Evolutionary conservation across 352 stramenopile species (phyloP), one percentile per base, ranked within the genome.

Genomic region (Globisporangium apiculatum): DNA sequence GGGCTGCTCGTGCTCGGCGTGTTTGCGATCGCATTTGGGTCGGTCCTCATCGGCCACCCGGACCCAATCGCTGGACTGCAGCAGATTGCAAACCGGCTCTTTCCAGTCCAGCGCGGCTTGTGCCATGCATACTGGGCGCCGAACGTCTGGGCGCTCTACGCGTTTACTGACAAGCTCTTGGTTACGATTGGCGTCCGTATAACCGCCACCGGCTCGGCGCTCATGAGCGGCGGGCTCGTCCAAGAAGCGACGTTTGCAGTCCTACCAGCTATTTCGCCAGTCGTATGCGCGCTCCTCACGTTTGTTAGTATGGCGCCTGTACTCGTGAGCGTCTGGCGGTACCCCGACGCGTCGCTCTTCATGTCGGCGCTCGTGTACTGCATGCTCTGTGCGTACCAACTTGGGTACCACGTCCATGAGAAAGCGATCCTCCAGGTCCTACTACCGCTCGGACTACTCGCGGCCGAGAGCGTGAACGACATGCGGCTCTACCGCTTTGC

Each of bases 401-500:
- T 99, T 24, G 96, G 95, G 18, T 99, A 97, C 67, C 97, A 99
- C 75, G 97, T 99, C n/a, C 97, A 99, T 66, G 97, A 99, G 81
- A 99, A 99, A 73, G 96, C 97, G 8, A 97, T 99, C 51, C 76
- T 99, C 7, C 82, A 92, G 51, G 84, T 91, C n/a, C 79, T 76
- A 17, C 60, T 94, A 7, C 84, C 84, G 0, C 62, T 94, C 18
- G 82, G 69, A 2, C 68, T 96, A 37, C 71, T 94, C 60, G 72
- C 80, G 18, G 71, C 74, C 50, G 79, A 94, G 50, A 90, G 79
- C 65, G 83, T 88, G 38, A 73, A 82, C 41, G 86, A 91, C 57
- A 91, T 90, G 71, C 70, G 81, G n/a, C 63, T 96, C 46, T 94
- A 94, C 55, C 71, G 81, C 37, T 80, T 95, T 54, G 73, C 79